Conservation (phyloP, 441 rosid species). For the Gossypium lobatum region DNA sequence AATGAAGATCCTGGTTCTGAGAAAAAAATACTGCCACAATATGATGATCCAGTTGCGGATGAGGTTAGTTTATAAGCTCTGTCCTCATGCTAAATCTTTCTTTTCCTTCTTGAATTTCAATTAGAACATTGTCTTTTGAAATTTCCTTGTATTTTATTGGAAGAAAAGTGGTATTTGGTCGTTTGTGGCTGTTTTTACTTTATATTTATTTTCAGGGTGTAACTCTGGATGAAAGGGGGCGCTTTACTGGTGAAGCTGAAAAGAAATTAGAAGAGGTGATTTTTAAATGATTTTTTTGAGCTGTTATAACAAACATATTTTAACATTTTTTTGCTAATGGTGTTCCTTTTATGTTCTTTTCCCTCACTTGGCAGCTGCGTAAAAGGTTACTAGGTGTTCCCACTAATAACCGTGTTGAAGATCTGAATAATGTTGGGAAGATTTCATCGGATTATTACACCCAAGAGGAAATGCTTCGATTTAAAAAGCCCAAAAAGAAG, state of each 20-base stretch:
- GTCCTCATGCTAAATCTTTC: neutral
- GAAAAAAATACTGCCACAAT: constrained; percentile 86
- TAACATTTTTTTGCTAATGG: constrained; percentile 1
- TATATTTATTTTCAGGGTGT: constrained; percentile 49
- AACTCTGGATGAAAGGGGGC: constrained; percentile 73
- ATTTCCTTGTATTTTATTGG: neutral
- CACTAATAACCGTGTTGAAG: constrained; percentile 46
- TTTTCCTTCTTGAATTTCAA: neutral
- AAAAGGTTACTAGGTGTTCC: constrained; percentile 67
- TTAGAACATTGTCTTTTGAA: neutral
- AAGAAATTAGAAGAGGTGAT: constrained; percentile 87
- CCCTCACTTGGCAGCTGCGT: constrained; percentile 51
- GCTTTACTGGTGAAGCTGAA: constrained; percentile 86
- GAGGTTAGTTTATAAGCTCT: constrained; percentile 44
- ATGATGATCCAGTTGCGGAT: constrained; percentile 67
- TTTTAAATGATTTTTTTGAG: neutral
- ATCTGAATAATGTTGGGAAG: constrained; percentile 60
- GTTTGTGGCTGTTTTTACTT: neutral
- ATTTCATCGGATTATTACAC: constrained; percentile 75
- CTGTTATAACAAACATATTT: neutral
- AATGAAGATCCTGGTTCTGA: constrained; percentile 69
- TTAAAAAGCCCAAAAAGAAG: constrained; percentile 91
- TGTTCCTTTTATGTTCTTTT: neutral
- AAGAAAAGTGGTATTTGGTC: neutral
- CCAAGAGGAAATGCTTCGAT: constrained; percentile 78